A percentile compares a stretch with the other conserved stretches of the same genome.
These are phyloP conservation scores for Sicyos edulis DNA, from an alignment of 306 rosid species.

Conservation along the genomic window DNA sequence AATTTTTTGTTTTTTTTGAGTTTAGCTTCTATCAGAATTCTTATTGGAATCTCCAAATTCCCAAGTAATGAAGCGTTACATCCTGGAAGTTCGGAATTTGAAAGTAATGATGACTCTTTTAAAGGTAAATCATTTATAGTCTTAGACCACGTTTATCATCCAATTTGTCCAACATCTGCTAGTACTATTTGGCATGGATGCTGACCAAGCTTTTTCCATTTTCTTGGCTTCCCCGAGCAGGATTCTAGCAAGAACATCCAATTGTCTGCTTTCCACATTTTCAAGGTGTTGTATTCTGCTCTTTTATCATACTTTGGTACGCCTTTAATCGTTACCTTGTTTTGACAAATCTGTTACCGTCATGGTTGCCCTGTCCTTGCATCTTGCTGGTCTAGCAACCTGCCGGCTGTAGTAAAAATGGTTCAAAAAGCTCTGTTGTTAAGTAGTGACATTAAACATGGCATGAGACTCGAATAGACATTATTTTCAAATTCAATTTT, in stretches of 20 bases:
- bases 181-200: conserved; percentile 22
- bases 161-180: neutral
- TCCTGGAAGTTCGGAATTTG: conserved; percentile 70
- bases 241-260: conserved; percentile 96
- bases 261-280: conserved; percentile 90
- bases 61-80: conserved; percentile 86
- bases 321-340: neutral
- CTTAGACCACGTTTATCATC: neutral
- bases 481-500: too few relatives aligned
- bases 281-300: conserved; percentile 53
- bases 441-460: conserved; percentile 8
- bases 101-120: conserved; percentile 85
- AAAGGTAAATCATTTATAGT: conserved; percentile 46
- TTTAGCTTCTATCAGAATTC: conserved; percentile 82
- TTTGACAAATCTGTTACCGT: neutral
- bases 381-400: conserved; percentile 12
- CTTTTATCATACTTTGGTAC: neutral
- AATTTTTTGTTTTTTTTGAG: conserved; percentile 31
- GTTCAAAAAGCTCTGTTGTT: neutral
- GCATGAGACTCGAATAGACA: neutral
- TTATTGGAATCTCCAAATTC: conserved; percentile 82
- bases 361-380: neutral
- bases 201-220: conserved; percentile 23
- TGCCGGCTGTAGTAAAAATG: neutral
- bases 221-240: conserved; percentile 39